phyloP scores from a whole-genome alignment of 257 asterid genomes.

The Cruciata laevipes region DNA sequence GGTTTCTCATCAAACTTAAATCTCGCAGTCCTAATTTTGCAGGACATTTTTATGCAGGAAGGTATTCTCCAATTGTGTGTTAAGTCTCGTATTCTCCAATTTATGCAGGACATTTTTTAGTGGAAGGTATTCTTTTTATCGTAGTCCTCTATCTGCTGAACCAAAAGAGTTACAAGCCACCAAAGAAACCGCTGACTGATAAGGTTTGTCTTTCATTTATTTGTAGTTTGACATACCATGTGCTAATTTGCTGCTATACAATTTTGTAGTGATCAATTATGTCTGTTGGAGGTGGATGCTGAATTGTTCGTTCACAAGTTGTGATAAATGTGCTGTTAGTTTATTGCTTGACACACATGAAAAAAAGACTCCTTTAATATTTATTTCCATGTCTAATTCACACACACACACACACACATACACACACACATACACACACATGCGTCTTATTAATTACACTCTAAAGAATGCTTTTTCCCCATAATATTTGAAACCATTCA shows the following conservation, averaged over 20 bases:
- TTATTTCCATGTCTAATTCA: no score
- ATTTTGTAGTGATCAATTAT: neutral
- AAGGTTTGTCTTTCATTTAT: slow-evolving; percentile 39
- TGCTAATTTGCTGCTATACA: neutral
- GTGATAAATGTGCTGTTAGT: neutral
- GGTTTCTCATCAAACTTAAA: slow-evolving; percentile 30
- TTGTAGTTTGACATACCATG: neutral
- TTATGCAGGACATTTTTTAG: slow-evolving; percentile 85
- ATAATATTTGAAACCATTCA: neutral
- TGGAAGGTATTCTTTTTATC: slow-evolving; percentile 85
- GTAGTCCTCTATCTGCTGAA: slow-evolving; percentile 78
- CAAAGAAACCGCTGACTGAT: slow-evolving; percentile 84
- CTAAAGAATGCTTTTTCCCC: neutral
- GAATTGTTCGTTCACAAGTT: neutral
- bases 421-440: no score
- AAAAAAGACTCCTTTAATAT: neutral
- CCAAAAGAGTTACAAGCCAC: slow-evolving; percentile 93
- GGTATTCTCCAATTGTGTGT: no score
- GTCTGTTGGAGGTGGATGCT: neutral
- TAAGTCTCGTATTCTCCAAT: no score
- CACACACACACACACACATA: no score
- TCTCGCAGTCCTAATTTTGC: no score
- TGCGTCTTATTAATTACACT: neutral
- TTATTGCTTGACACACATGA: neutral
- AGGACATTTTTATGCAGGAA: slow-evolving; percentile 89